A percentile compares a stretch with the other conserved stretches of the same genome.
phyloP scores from a whole-genome alignment of 2,329 filamentous ascomycete species.

The Aspergillus sp. region DNA sequence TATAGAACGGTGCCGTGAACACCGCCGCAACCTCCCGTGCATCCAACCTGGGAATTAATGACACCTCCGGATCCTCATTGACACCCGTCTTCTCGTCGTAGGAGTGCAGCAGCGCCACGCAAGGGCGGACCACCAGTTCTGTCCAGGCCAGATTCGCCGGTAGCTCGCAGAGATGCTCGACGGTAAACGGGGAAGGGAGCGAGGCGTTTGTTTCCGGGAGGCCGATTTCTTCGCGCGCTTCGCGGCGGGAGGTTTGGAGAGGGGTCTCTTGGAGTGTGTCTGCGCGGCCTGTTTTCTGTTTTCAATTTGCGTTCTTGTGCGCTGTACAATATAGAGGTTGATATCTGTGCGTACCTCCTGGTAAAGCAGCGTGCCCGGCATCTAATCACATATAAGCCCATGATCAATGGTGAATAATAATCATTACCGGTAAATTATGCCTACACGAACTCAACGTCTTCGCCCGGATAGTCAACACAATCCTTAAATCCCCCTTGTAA shows the following conservation, averaged over 20 bases:
- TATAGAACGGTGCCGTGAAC: conserved; percentile 81
- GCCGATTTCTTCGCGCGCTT: conserved; percentile 90
- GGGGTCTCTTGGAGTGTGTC: conserved; percentile 49
- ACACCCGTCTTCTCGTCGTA: conserved; percentile 41
- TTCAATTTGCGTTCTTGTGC: background rate
- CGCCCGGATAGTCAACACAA: conserved; percentile 57
- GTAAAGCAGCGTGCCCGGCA: conserved; percentile 82
- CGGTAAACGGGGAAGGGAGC: conserved; percentile 68
- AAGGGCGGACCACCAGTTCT: conserved; percentile 66
- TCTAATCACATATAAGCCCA: conserved; percentile 23
- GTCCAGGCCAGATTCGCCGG: conserved; percentile 69
- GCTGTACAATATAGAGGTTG: conserved; percentile 16
- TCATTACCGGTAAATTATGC: conserved; percentile 1
- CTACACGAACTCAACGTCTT: conserved; percentile 53
- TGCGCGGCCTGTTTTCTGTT: conserved; percentile 36
- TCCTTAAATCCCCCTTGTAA: conserved; percentile 65
- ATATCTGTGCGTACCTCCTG: conserved; percentile 59
- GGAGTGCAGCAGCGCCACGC: conserved; percentile 69
- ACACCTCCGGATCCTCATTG: conserved; percentile 55
- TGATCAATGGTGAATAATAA: background rate
- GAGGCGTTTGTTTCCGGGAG: conserved; percentile 64
- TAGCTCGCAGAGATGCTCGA: conserved; percentile 82
- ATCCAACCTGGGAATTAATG: conserved; percentile 72
- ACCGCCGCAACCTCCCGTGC: conserved; percentile 89
- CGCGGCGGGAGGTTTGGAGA: conserved; percentile 78